Percentiles rank a stretch among this genome's conserved stretches.
These are phyloP conservation scores for Gyromitra esculenta DNA, from an alignment of 2,329 filamentous ascomycete genomes.

Conservation along the genomic window DNA sequence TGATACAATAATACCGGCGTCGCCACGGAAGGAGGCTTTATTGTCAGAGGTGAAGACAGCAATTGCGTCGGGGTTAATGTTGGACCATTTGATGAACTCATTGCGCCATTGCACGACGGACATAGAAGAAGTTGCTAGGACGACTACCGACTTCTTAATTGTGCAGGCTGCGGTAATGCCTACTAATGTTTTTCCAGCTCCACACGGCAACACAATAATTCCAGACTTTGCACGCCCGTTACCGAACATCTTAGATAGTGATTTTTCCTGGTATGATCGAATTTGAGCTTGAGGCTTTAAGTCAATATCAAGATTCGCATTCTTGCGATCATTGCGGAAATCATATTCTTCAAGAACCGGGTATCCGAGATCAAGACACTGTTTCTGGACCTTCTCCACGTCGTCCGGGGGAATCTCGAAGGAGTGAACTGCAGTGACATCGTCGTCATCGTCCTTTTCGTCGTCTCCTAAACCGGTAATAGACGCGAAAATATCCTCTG, in stretches of 20 bases:
- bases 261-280: constrained; percentile 95
- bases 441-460: constrained; percentile 84
- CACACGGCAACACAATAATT: constrained; percentile 95
- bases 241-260: constrained; percentile 98
- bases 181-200: constrained; percentile 94
- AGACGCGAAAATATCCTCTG: constrained; percentile 72
- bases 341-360: constrained; percentile 97
- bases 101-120: constrained; percentile 96
- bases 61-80: constrained; percentile 91
- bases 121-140: constrained; percentile 97
- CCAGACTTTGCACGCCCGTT: constrained; percentile 97
- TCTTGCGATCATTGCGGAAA: constrained; percentile 88
- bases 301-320: constrained; percentile 92
- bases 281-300: constrained; percentile 89
- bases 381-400: constrained; percentile 87
- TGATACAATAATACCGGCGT: constrained; percentile 94
- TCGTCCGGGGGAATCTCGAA: constrained; percentile 87
- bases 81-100: constrained; percentile 99
- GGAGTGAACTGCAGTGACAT: constrained; percentile 86
- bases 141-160: constrained; percentile 94
- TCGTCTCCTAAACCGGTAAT: constrained; percentile 70
- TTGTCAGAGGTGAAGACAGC: constrained; percentile 94
- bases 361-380: constrained; percentile 84
- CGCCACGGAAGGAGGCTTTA: constrained; percentile 84
- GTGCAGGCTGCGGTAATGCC: constrained; percentile 99